Base-by-base conservation (phyloP, 148 eudicot species). In the Talinum fruticosum region DNA sequence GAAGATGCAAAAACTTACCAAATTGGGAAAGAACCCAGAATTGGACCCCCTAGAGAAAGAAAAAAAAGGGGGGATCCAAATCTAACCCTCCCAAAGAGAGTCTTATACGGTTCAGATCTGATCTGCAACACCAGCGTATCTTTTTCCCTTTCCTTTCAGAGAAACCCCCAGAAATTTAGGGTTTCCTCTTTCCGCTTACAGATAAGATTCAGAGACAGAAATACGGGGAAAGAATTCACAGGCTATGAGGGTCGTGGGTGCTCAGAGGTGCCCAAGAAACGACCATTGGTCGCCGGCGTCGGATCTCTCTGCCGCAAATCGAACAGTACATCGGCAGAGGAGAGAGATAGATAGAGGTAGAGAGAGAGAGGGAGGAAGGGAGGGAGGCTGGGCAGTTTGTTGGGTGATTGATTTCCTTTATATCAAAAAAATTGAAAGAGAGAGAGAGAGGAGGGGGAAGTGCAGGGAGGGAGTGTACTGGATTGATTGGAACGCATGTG, bases 401-500 rank as follows among this genome's bases (percentile, higher is more conserved):
- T 51, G 4, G 57, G 57, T 16, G n/a, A 51, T 51, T 51, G 57
- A 41, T 41, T n/a, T 59, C 28, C 16, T 62, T 62, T 26, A 26
- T 28, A 62, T 62, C 14, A 26, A 28, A n/a, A n/a, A n/a, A n/a
- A n/a, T n/a, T n/a, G 29, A 12, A 28, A 12, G 14, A 47, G 74
- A 47, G 74, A 30, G 59, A 30, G 33, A 2, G 51, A 15, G 45
- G 16, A 29, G 15, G 6, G 53, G 12, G 45, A 68, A 12, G 44
- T 34, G 44, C 6, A 41, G 23, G 7, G 24, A 19, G 41, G 13
- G 72, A 21, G 72, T 5, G 45, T 12, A 41, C 16, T 47, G 78
- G 34, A 3, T 14, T 72, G 76, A 64, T 47, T 74, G 77, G 69
- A 68, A 70, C 78, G 57, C 78, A 77, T 80, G 81, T 72, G 81